Conservation (phyloP, 208 protist species). For the Leishmania tropica region DNA sequence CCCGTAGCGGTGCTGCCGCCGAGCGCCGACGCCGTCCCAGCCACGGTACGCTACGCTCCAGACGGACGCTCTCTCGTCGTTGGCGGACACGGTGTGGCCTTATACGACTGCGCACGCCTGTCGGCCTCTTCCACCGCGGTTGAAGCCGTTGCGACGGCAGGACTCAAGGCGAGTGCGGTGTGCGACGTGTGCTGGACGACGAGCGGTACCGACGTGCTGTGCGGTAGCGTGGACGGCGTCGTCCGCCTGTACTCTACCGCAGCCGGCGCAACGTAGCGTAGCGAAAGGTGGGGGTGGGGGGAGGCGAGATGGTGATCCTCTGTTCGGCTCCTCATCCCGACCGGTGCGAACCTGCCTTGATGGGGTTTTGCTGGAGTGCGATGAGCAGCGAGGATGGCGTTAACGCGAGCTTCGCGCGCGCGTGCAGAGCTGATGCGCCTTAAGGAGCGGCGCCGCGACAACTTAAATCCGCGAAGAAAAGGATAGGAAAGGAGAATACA, state of each 20-base stretch:
- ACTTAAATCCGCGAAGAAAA: neutral
- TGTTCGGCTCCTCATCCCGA: neutral
- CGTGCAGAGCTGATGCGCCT: neutral
- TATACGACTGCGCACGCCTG: conserved; percentile 16
- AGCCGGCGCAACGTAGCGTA: neutral
- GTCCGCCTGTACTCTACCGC: conserved; percentile 47
- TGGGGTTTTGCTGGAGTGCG: neutral
- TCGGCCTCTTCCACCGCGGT: conserved; percentile 3
- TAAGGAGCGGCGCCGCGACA: neutral
- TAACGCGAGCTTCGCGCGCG: neutral
- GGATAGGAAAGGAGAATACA: neutral
- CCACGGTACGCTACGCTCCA: conserved; percentile 47
- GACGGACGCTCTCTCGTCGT: conserved; percentile 29
- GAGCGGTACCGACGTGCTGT: conserved; percentile 38
- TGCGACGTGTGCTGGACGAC: conserved; percentile 54
- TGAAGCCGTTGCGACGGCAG: conserved; percentile 18
- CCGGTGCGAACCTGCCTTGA: neutral
- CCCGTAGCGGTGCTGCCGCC: conserved; percentile 44
- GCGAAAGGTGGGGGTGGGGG: neutral
- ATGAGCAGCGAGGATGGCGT: neutral
- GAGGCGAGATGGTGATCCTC: neutral
- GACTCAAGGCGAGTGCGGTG: conserved; percentile 13
- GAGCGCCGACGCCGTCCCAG: conserved; percentile 13
- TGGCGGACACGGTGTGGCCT: conserved; percentile 15
- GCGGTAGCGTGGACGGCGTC: conserved; percentile 45